These are phyloP conservation scores for Prunella vulgaris DNA, from an alignment of 257 asterid genomes.

Conservation along the genomic window DNA sequence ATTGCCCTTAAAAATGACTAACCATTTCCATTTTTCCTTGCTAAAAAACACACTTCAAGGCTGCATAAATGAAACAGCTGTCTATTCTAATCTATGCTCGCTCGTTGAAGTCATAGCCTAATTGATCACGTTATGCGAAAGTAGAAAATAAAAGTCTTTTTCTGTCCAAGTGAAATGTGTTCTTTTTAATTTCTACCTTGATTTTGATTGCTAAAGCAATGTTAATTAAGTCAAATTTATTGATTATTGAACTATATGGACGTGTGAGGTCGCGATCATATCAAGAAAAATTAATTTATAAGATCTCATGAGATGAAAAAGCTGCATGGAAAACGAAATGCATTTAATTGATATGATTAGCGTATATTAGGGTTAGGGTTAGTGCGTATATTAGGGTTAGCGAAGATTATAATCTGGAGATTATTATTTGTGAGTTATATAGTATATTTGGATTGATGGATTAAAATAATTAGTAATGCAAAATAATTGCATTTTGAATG, in stretches of 20 bases:
- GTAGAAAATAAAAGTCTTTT: background rate
- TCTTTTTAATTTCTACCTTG: background rate
- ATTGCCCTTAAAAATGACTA: too few relatives aligned
- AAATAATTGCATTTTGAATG: too few relatives aligned
- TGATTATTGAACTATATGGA: background rate
- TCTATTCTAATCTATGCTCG: background rate
- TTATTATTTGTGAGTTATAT: too few relatives aligned
- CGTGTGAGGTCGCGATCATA: background rate
- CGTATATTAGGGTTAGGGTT: too few relatives aligned
- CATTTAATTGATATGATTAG: too few relatives aligned
- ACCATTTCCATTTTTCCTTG: too few relatives aligned
- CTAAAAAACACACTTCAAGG: too few relatives aligned
- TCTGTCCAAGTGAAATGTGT: background rate
- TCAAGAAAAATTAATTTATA: background rate
- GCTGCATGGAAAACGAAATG: conserved; percentile 18
- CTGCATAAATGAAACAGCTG: too few relatives aligned
- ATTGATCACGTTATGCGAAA: background rate
- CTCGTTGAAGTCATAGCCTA: background rate
- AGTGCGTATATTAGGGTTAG: too few relatives aligned
- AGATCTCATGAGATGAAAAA: background rate
- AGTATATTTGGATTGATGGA: too few relatives aligned
- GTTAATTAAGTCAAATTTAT: background rate
- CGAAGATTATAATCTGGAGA: too few relatives aligned
- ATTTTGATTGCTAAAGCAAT: background rate
- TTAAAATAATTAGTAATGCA: too few relatives aligned